Percentiles rank a stretch among this genome's conserved stretches.
These are phyloP conservation scores for Verbena officinalis DNA, from an alignment of 257 asterid species.

Conservation along the genomic window DNA sequence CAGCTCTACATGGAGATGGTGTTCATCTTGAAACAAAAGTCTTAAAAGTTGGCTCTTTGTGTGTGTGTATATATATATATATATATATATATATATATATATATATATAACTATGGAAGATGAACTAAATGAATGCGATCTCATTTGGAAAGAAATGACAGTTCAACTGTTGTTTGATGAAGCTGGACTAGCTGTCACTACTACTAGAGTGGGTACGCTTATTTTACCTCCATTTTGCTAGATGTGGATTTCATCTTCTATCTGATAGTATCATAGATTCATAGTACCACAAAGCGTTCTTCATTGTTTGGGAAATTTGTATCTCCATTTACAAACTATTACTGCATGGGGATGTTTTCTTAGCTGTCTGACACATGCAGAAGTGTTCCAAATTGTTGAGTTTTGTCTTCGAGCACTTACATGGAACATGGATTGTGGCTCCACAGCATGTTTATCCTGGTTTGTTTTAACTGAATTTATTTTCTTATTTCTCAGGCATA, in stretches of 20 bases:
- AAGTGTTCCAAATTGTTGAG: constrained; percentile 1
- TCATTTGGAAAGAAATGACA: constrained; percentile 28
- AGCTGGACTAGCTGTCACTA: constrained; percentile 8
- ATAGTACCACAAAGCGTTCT: neutral
- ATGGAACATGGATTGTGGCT: neutral
- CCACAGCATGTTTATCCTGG: constrained; percentile 7
- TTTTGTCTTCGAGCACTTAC: neutral
- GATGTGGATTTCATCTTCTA: constrained; percentile 3
- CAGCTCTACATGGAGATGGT: constrained; percentile 6
- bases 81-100: neutral
- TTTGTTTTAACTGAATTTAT: constrained; percentile 13
- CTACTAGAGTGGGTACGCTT: neutral
- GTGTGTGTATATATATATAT: neutral
- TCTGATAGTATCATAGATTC: neutral
- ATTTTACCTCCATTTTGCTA: neutral
- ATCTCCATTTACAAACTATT: constrained; percentile 8
- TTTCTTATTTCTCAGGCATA: constrained; percentile 68
- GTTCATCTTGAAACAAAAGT: constrained; percentile 9
- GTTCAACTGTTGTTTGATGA: neutral
- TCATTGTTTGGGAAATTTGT: constrained; percentile 20
- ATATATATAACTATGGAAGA: neutral
- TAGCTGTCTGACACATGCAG: neutral
- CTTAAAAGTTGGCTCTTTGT: constrained; percentile 12
- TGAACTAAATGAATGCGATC: constrained; percentile 11
- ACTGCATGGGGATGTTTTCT: neutral